Evolutionary conservation across 106 monocot species (phyloP).

Genomic region (Iris macrosiphon): DNA sequence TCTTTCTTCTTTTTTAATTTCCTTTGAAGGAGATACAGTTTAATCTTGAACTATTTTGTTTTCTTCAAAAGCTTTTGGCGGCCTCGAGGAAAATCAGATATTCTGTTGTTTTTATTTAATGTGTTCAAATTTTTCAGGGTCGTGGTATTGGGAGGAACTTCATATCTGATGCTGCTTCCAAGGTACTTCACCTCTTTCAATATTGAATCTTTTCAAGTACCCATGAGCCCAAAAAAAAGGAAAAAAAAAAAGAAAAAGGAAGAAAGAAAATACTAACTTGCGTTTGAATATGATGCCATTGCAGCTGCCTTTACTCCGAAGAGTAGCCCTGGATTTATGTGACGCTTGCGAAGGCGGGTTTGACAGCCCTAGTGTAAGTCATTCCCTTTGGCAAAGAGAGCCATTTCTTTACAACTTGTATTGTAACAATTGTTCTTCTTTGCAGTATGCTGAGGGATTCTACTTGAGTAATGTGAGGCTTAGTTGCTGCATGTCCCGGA

Average conservation of each 20-base stretch:
- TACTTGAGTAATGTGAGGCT: constrained; percentile 45
- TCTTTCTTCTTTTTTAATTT: no score
- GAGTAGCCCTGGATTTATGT: constrained; percentile 55
- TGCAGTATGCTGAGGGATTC: constrained; percentile 31
- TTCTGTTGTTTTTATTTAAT: background rate
- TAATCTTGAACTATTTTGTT: no score
- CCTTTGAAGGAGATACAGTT: no score
- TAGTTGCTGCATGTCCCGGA: constrained; percentile 40
- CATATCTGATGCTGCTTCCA: constrained; percentile 39
- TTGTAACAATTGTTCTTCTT: background rate
- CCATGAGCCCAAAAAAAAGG: no score
- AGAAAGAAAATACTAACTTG: background rate
- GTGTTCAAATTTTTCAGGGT: constrained; percentile 29
- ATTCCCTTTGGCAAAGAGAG: background rate
- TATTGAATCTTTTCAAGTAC: background rate
- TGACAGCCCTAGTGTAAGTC: constrained; percentile 49
- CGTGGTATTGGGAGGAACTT: constrained; percentile 44
- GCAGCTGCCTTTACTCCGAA: constrained; percentile 58
- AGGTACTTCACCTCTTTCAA: constrained; percentile 15
- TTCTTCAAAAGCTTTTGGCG: no score
- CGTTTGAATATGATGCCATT: constrained; percentile 1
- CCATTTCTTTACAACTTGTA: background rate
- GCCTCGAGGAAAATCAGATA: no score
- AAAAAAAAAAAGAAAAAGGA: no score
- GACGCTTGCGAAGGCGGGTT: constrained; percentile 69